Evolutionary conservation across 108 stramenopile species (phyloP).

Genomic region (Pseudonitzschia delicatissima): DNA sequence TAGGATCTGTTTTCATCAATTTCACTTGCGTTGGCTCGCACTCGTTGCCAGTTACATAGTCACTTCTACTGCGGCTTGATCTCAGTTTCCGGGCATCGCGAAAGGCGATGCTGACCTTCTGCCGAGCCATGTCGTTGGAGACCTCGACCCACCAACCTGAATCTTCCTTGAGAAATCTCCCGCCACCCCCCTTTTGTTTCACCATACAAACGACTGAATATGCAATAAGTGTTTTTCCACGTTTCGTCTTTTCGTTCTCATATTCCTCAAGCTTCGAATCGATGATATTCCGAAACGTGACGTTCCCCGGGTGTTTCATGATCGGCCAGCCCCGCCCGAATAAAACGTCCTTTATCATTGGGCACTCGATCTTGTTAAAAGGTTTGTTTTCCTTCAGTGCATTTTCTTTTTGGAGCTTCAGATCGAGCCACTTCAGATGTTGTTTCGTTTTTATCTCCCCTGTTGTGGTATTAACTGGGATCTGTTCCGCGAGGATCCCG

Average conservation of each 20-base stretch:
- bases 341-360: slow-evolving; percentile 18
- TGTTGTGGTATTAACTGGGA: slow-evolving; percentile 9
- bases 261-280: slow-evolving; percentile 1
- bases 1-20: too few relatives aligned
- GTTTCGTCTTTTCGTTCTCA: neutral
- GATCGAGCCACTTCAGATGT: slow-evolving; percentile 2
- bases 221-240: slow-evolving; percentile 11
- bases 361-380: slow-evolving; percentile 6
- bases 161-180: slow-evolving; percentile 17
- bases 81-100: slow-evolving; percentile 9
- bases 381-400: neutral
- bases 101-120: slow-evolving; percentile 25
- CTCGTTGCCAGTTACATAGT: neutral
- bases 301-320: slow-evolving; percentile 31
- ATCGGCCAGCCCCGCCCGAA: slow-evolving; percentile 32
- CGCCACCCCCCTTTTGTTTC: slow-evolving; percentile 1
- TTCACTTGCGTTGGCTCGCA: too few relatives aligned
- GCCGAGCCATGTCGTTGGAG: slow-evolving; percentile 13
- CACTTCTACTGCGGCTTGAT: neutral
- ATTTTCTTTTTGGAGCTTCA: neutral
- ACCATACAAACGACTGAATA: slow-evolving; percentile 15
- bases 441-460: neutral
- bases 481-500: slow-evolving; percentile 18
- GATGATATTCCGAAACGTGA: slow-evolving; percentile 11
- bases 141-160: slow-evolving; percentile 22